Evolutionary conservation across 2,329 filamentous ascomycete species (phyloP).

Genomic region (Nigrospora oryzae): DNA sequence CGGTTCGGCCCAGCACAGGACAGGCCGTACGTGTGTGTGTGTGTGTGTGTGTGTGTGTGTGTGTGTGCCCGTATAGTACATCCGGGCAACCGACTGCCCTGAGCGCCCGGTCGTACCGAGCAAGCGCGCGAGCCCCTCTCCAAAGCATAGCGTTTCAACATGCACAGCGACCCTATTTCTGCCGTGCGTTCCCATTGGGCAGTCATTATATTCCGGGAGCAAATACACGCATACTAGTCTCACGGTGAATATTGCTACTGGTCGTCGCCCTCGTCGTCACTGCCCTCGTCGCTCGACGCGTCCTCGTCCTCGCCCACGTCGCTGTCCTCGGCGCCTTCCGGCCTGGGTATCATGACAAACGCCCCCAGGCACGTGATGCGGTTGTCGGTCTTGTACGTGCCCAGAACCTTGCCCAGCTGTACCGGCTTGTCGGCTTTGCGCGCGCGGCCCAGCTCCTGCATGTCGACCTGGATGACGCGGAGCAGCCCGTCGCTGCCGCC

Average conservation of each 20-base stretch:
- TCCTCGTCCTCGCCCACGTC: conserved; percentile 25
- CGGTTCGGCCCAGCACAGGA: no score
- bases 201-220: no score
- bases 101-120: no score
- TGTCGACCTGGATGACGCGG: conserved; percentile 62
- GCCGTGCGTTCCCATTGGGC: no score
- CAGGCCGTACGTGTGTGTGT: no score
- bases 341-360: conserved; percentile 72
- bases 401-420: conserved; percentile 58
- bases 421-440: conserved; percentile 18
- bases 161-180: no score
- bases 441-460: conserved; percentile 28
- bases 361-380: conserved; percentile 82
- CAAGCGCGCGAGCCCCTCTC: no score
- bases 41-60: no score
- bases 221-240: conserved; percentile 10
- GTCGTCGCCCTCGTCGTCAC: conserved; percentile 27
- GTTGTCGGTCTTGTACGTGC: conserved; percentile 75
- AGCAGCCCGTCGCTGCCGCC: conserved; percentile 80
- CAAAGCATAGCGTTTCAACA: no score
- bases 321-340: conserved; percentile 52
- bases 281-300: conserved; percentile 40
- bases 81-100: no score
- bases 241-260: not conserved
- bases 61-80: no score